phyloP scores from a whole-genome alignment of 192 early-diverging fungal genomes.

The Backusella mclennaniae region DNA sequence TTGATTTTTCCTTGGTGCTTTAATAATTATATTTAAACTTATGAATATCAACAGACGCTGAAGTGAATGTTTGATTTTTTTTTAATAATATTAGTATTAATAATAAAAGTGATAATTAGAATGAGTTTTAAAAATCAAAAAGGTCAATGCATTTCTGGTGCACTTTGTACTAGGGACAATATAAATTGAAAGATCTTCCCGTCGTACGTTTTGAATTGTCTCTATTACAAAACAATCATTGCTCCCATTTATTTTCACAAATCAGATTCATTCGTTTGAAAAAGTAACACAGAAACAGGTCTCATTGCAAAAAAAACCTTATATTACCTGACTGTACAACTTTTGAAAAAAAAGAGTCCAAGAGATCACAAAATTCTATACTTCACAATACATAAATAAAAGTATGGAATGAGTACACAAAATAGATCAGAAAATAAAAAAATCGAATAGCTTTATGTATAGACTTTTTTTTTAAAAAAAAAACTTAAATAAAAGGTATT shows the following conservation, averaged over 20 bases:
- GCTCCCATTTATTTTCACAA: neutral
- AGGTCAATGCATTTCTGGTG: neutral
- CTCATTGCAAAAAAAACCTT: neutral
- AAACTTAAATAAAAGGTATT: neutral
- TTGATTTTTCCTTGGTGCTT: neutral
- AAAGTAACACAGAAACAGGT: neutral
- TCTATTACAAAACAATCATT: neutral
- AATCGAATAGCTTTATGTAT: neutral
- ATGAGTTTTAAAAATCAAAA: constrained; percentile 1
- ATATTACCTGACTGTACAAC: neutral
- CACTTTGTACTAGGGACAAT: neutral
- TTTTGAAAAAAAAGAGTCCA: neutral
- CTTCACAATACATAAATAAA: neutral
- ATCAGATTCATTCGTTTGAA: neutral
- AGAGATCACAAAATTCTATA: neutral
- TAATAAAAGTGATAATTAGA: neutral
- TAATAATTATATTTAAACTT: neutral
- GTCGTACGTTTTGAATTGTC: neutral
- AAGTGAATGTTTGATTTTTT: neutral
- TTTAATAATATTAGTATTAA: neutral
- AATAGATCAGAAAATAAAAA: neutral
- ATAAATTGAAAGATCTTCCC: neutral
- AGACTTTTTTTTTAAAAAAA: neutral
- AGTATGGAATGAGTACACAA: neutral
- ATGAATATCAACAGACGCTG: neutral